phyloP scores from a whole-genome alignment of 495 filamentous ascomycete genomes.

The Podospora australis region DNA sequence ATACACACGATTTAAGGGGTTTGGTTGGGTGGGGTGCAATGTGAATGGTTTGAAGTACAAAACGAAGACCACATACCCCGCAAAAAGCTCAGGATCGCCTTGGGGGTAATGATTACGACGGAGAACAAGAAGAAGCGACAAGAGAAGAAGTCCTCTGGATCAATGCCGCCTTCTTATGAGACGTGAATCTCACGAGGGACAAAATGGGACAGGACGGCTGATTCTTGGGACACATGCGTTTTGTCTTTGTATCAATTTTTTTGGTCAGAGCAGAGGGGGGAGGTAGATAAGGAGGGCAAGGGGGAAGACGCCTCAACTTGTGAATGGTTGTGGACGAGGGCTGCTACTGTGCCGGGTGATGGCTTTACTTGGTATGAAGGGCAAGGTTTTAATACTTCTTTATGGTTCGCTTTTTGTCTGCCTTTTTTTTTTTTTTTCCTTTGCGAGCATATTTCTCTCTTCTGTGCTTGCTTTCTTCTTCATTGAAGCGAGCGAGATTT shows the following conservation, averaged over 20 bases:
- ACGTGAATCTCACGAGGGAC: background rate
- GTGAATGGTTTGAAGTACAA: background rate
- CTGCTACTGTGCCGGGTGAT: too few relatives aligned
- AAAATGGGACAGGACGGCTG: background rate
- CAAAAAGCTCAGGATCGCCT: background rate
- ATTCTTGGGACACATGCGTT: background rate
- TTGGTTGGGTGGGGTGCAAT: background rate
- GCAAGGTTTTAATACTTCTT: background rate
- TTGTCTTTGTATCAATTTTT: background rate
- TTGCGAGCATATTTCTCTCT: background rate
- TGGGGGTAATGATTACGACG: background rate
- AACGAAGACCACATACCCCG: background rate
- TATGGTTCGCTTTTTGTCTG: background rate
- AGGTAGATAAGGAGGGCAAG: background rate
- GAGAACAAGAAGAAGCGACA: background rate
- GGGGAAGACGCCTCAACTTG: too few relatives aligned
- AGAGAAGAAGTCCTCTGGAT: background rate
- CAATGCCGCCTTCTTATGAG: background rate
- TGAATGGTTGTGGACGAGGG: too few relatives aligned
- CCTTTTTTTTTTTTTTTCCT: slow-evolving; percentile 2
- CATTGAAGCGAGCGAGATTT: background rate
- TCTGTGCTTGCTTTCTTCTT: slow-evolving; percentile 8
- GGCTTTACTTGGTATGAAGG: background rate
- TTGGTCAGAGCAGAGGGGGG: background rate
- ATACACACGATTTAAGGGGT: background rate